phyloP scores from a whole-genome alignment of 192 early-diverging fungal species.

The Coemansia sp. region DNA sequence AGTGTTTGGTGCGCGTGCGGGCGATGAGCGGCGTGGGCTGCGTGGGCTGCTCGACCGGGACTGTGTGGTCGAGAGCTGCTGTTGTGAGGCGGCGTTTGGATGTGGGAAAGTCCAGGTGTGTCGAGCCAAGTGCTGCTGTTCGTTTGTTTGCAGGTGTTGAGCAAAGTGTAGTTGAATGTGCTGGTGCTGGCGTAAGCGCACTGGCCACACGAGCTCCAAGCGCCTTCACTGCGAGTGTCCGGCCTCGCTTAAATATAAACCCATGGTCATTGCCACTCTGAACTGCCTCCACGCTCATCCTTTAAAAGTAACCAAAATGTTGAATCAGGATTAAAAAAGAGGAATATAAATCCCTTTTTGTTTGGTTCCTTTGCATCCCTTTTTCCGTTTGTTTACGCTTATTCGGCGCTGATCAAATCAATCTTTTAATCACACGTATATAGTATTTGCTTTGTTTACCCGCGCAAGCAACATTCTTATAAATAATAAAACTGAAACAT shows the following conservation, averaged over 20 bases:
- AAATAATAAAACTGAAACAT: too few species aligned
- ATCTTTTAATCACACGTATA: too few species aligned
- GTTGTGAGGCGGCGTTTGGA: conserved; percentile 36
- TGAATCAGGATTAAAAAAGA: not conserved
- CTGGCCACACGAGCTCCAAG: not conserved
- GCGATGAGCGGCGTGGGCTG: conserved; percentile 50
- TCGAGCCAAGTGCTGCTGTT: not conserved
- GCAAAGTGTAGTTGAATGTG: not conserved
- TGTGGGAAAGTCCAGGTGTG: conserved; percentile 37
- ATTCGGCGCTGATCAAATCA: not conserved
- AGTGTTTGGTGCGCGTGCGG: conserved; percentile 46
- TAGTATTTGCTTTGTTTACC: too few species aligned
- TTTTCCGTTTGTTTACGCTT: not conserved
- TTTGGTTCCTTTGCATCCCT: not conserved
- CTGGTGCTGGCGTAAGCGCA: too few species aligned
- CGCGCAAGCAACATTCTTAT: too few species aligned
- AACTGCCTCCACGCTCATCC: not conserved
- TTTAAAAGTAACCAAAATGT: conserved; percentile 5
- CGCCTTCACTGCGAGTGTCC: not conserved
- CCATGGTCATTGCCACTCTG: conserved; percentile 47
- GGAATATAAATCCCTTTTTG: not conserved
- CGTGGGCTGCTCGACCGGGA: conserved; percentile 13
- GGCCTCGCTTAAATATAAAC: conserved; percentile 45
- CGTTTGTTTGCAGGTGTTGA: not conserved
- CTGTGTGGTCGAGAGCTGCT: not conserved